Evolutionary conservation across 352 stramenopile species (phyloP), one percentile per base, ranked within the genome.

Genomic region (Pythium aquatile): DNA sequence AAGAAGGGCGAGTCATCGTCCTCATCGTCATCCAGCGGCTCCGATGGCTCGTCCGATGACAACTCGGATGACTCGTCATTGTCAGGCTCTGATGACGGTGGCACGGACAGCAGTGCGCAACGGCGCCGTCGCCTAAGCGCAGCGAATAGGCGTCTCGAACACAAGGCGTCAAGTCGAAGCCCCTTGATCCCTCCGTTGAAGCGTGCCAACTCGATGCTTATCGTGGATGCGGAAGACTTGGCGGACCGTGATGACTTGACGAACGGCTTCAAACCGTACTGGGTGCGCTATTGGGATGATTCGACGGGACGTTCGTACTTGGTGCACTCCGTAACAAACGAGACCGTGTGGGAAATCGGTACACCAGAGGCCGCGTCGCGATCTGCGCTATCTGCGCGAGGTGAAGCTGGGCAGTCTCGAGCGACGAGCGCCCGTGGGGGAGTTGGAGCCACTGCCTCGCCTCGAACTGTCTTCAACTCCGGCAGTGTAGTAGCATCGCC

Each of bases 331-430:
- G 42, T 87, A 37, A 91, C 85, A 0, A 72, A 76, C 4, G 83
- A 91, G 61, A 78, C 77, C 0, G 74, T 93, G 4, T 92, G 85
- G 83, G 85, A 92, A 58, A 83, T 86, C n/a, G 56, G 42, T 1
- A 54, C 66, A 1, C 42, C 10, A 24, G 14, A 52, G 10, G 7
- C 49, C 17, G 39, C 44, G 10, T 29, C 44, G 4, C 57, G 29
- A 54, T 17, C 40, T 28, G 16, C 17, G 40, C 26, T 48, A 26
- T 48, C 40, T 24, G 40, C 40, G 24, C 40, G 40, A n/a, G 39
- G 7, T 6, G 10, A 4, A 20, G 39, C 39, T 48, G 5, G 14
- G 24, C 40, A 48, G 14, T 24, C 11, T 48, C 14, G 40, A 14
- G 14, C 17, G 14, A 24, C 26, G 40, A 48, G 40, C 26, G 40